A percentile compares a stretch with the other conserved stretches of the same genome.
Evolutionary conservation across 2,329 filamentous ascomycete species (phyloP).

Genomic region (Epichloe brachyelytri): DNA sequence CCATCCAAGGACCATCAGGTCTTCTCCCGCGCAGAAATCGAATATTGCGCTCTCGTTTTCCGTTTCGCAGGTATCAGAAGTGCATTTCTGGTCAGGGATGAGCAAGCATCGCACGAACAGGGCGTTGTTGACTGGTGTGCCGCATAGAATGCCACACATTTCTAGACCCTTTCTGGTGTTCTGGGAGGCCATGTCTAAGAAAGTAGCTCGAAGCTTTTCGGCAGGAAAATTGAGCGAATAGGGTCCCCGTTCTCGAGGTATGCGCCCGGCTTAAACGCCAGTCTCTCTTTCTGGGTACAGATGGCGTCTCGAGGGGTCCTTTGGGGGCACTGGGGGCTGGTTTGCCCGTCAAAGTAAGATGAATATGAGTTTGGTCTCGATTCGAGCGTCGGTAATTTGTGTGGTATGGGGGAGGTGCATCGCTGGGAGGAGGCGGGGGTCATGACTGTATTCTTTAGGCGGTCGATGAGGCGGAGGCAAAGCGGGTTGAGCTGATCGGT

Average conservation of each 20-base stretch:
- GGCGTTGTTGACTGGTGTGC: slow-evolving; percentile 81
- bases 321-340: slow-evolving; percentile 19
- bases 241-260: slow-evolving; percentile 84
- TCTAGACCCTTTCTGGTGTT: slow-evolving; percentile 80
- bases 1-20: slow-evolving; percentile 83
- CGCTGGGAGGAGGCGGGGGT: background rate
- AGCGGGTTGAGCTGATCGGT: slow-evolving; percentile 5
- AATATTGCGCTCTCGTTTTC: slow-evolving; percentile 75
- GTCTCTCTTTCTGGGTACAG: slow-evolving; percentile 36
- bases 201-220: slow-evolving; percentile 60
- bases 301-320: slow-evolving; percentile 11
- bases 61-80: slow-evolving; percentile 89
- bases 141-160: slow-evolving; percentile 90
- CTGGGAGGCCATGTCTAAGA: slow-evolving; percentile 57
- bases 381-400: slow-evolving; percentile 13
- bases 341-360: background rate
- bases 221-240: slow-evolving; percentile 78
- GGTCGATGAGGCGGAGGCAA: slow-evolving; percentile 21
- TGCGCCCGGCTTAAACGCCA: slow-evolving; percentile 61
- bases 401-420: slow-evolving; percentile 14
- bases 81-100: slow-evolving; percentile 82
- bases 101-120: slow-evolving; percentile 81
- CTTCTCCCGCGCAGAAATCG: slow-evolving; percentile 76
- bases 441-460: slow-evolving; percentile 15
- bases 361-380: slow-evolving; percentile 6